Percentiles rank a stretch among this genome's conserved stretches.
These are phyloP conservation scores for Calonectria pseudoturangicola DNA, from an alignment of 2,329 filamentous ascomycete species.

Conservation along the genomic window DNA sequence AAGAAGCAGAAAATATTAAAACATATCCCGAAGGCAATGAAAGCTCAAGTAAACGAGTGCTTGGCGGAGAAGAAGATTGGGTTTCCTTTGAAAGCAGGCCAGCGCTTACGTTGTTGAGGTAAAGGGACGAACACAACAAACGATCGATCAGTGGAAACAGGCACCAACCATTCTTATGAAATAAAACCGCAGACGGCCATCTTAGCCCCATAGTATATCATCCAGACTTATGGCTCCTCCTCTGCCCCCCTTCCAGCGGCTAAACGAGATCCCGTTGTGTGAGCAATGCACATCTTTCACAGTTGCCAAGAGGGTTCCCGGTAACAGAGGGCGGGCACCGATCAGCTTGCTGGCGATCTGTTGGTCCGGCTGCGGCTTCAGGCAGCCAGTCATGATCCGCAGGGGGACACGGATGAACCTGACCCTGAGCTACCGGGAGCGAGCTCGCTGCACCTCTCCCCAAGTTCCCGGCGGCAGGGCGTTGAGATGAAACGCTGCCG, in stretches of 20 bases:
- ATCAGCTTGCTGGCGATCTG: not conserved
- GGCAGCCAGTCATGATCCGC: slow-evolving; percentile 7
- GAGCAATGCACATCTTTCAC: slow-evolving; percentile 17
- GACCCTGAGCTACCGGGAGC: not conserved
- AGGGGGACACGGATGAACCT: slow-evolving; percentile 6
- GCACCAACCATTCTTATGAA: slow-evolving; percentile 19
- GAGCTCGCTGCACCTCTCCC: not conserved
- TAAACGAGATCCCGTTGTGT: slow-evolving; percentile 28
- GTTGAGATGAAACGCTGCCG: slow-evolving; percentile 34
- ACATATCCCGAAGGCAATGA: slow-evolving; percentile 9
- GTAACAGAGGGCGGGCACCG: not conserved
- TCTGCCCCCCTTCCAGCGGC: slow-evolving; percentile 16
- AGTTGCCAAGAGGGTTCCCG: slow-evolving; percentile 21
- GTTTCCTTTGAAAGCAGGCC: slow-evolving; percentile 33
- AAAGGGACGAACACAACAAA: slow-evolving; percentile 18
- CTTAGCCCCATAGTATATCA: not conserved
- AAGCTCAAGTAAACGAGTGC: slow-evolving; percentile 22
- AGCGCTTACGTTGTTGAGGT: slow-evolving; percentile 22
- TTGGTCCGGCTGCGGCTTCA: not conserved
- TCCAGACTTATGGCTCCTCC: not conserved
- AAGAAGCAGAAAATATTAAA: slow-evolving; percentile 21
- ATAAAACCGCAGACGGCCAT: not conserved
- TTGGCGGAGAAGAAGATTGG: slow-evolving; percentile 11
- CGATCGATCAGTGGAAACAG: slow-evolving; percentile 13
- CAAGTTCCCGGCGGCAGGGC: not conserved